phyloP scores from a whole-genome alignment of 2,329 filamentous ascomycete species.

The Arthrinium phaeospermum region DNA sequence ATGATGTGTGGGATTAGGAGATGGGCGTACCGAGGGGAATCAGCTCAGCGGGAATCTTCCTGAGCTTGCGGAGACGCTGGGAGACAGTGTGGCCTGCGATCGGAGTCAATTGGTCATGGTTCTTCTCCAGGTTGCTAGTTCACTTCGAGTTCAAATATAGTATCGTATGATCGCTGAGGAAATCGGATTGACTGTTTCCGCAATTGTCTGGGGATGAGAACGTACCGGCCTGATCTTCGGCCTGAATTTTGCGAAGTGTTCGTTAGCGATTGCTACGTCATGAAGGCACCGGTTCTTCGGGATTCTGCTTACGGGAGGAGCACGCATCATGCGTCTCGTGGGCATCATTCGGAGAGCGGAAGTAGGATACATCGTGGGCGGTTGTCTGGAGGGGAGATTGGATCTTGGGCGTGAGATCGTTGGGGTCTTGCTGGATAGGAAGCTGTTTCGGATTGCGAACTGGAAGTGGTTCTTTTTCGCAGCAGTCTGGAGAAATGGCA shows the following conservation, averaged over 20 bases:
- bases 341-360: slow-evolving; percentile 71
- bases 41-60: slow-evolving; percentile 91
- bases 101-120: slow-evolving; percentile 8
- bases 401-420: slow-evolving; percentile 20
- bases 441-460: slow-evolving; percentile 14
- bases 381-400: slow-evolving; percentile 37
- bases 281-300: slow-evolving; percentile 25
- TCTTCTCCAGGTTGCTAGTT: neutral
- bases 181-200: slow-evolving; percentile 21
- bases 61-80: slow-evolving; percentile 88
- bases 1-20: slow-evolving; percentile 25
- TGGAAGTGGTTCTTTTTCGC: slow-evolving; percentile 15
- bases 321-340: slow-evolving; percentile 69
- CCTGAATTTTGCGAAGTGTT: slow-evolving; percentile 47
- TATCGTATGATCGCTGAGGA: slow-evolving; percentile 23
- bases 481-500: slow-evolving; percentile 14
- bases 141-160: neutral
- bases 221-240: slow-evolving; percentile 72
- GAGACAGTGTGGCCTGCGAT: slow-evolving; percentile 93
- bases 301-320: slow-evolving; percentile 71
- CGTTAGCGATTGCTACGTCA: slow-evolving; percentile 34
- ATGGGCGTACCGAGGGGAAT: slow-evolving; percentile 82
- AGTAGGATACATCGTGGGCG: slow-evolving; percentile 67
- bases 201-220: slow-evolving; percentile 35
- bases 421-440: slow-evolving; percentile 13